A percentile compares a stretch with the other conserved stretches of the same genome.
phyloP scores from a whole-genome alignment of 192 early-diverging fungal genomes.

The Dissophora globulifera region DNA sequence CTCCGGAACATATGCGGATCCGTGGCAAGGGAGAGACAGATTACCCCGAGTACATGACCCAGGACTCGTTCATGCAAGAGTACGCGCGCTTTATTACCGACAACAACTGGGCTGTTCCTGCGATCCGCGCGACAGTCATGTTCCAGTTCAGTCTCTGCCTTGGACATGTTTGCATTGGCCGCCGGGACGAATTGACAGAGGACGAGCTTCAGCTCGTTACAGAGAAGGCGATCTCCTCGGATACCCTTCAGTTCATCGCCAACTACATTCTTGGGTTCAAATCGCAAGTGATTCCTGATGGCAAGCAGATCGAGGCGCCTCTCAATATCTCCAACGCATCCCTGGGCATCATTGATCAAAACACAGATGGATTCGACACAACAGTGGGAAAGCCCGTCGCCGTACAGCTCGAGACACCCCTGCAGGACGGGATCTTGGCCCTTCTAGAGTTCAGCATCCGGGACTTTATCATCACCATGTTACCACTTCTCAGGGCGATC shows the following conservation, averaged over 20 bases:
- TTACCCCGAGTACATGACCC: conserved; percentile 40
- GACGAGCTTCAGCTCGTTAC: conserved; percentile 59
- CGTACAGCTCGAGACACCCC: conserved; percentile 7
- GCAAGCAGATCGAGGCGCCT: conserved; percentile 34
- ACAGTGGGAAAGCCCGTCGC: conserved; percentile 42
- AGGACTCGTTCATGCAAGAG: conserved; percentile 47
- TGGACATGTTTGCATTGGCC: conserved; percentile 58
- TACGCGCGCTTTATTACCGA: conserved; percentile 40
- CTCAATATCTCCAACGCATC: conserved; percentile 29
- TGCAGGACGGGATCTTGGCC: conserved; percentile 64
- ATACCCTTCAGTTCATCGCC: conserved; percentile 72
- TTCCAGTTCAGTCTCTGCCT: conserved; percentile 73
- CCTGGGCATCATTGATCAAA: conserved; percentile 43
- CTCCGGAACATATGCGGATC: conserved; percentile 46
- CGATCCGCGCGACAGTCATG: conserved; percentile 54
- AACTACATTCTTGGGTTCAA: conserved; percentile 69
- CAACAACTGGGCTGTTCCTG: conserved; percentile 42
- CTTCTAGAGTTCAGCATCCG: conserved; percentile 63
- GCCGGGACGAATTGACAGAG: conserved; percentile 36
- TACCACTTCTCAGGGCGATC: conserved; percentile 66
- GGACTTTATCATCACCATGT: conserved; percentile 67
- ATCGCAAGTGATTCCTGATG: conserved; percentile 25
- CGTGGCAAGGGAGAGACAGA: conserved; percentile 21
- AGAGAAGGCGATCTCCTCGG: conserved; percentile 62
- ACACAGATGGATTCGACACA: conserved; percentile 49